Evolutionary conservation across 2,329 filamentous ascomycete genomes (phyloP), one percentile per base, ranked within the genome.

Genomic region (Calonectria honghensis): DNA sequence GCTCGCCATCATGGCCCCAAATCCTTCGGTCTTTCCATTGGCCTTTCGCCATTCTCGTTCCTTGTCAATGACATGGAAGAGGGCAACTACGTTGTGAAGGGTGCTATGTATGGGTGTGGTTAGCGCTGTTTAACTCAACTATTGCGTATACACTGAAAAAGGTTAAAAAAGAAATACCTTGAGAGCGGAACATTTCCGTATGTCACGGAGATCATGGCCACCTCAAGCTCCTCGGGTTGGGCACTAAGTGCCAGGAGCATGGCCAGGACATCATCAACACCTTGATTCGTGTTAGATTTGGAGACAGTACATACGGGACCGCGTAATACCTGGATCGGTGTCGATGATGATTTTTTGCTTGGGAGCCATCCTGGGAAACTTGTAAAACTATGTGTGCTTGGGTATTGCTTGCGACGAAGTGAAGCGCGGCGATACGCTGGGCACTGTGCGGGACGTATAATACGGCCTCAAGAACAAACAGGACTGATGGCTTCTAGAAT

Each of bases 101-200:
- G 96, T 98, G 84, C 94, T 96, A 50, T 10, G 16, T 20, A 29
- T 31, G n/a, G 24, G 2, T 10, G 37, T 41, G 35, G n/a, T 41
- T 9, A 63, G 57, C 18, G 6, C 11, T 29, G 24, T 29, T 39
- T 27, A 41, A 41, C 57, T 20, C 7, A 11, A 16, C 10, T 6
- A 3, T 61, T 61, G 14, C 35, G 9, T 39, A 14, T 29, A 29
- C 11, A 4, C n/a, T 9, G 7, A 24, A 41, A 29, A 24, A 39
- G 6, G 51, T 24, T 24, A 24, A 37, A 27, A 45, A 18, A 20
- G 27, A 32, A 11, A 29, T 84, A 95, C 94, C 92, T 96, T 76
- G 96, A 90, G 20, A 98, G 92, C 79, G 96, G 93, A 29, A 98
- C 95, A 83, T 99, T 99, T 72, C 97, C 97, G 84, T 97, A 98